Evolutionary conservation across 192 early-diverging fungal genomes (phyloP).

Genomic region (Coemansia sp.): DNA sequence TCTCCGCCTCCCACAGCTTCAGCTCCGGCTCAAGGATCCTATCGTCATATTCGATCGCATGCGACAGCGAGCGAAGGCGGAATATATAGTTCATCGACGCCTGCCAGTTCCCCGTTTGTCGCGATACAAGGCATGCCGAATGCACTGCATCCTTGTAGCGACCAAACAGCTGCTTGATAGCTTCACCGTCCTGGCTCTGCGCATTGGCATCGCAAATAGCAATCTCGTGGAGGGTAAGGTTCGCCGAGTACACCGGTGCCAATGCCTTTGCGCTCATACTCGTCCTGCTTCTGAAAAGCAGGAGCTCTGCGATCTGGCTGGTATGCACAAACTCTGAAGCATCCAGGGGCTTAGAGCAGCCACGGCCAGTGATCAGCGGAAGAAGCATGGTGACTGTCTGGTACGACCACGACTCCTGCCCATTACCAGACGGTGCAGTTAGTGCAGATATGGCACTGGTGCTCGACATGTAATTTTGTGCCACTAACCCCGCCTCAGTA

Average conservation of each 20-base stretch:
- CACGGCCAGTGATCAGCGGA: conserved; percentile 31
- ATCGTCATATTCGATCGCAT: neutral
- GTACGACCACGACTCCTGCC: conserved; percentile 31
- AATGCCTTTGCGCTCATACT: conserved; percentile 12
- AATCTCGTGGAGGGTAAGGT: conserved; percentile 43
- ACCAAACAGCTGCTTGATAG: neutral
- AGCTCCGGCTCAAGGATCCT: conserved; percentile 21
- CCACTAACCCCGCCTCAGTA: conserved; percentile 10
- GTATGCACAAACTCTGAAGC: conserved; percentile 16
- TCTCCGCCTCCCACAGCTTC: conserved; percentile 51
- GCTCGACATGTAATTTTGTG: conserved; percentile 27
- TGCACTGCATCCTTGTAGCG: conserved; percentile 38
- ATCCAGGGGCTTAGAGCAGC: neutral
- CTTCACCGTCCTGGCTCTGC: neutral
- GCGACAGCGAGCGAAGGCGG: conserved; percentile 26
- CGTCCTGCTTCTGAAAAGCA: conserved; percentile 16
- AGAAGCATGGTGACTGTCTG: conserved; percentile 30
- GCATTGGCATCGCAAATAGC: conserved; percentile 18
- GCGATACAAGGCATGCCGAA: conserved; percentile 29
- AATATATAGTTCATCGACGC: conserved; percentile 45
- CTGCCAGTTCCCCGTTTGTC: conserved; percentile 43
- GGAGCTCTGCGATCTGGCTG: conserved; percentile 22
- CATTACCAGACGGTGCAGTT: conserved; percentile 10
- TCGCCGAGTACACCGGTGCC: conserved; percentile 30
- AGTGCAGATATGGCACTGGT: conserved; percentile 19